These are phyloP conservation scores for Emmonsiellopsis sp. DNA, from an alignment of 2,329 filamentous ascomycete genomes.

Conservation along the genomic window DNA sequence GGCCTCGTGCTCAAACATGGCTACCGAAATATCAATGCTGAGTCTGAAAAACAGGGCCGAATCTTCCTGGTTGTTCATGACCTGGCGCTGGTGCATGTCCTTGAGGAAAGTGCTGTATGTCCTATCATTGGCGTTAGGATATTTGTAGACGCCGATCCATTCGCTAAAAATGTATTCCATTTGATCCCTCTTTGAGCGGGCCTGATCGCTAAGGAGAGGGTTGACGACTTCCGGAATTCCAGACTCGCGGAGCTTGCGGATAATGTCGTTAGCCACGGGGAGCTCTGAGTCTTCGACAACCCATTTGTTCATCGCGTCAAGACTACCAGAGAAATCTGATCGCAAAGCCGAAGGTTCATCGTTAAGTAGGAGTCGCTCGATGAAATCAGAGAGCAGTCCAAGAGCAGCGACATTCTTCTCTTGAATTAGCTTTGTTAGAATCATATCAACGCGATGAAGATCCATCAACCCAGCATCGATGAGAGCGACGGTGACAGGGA, in stretches of 20 bases:
- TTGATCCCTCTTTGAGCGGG: constrained; percentile 61
- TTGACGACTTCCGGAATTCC: constrained; percentile 48
- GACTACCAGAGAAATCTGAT: constrained; percentile 74
- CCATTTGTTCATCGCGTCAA: constrained; percentile 76
- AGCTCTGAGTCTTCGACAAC: constrained; percentile 63
- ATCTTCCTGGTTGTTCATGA: constrained; percentile 67
- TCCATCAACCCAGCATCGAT: constrained; percentile 53
- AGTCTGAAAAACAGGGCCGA: constrained; percentile 70
- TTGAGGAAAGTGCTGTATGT: constrained; percentile 67
- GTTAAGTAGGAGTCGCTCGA: constrained; percentile 70
- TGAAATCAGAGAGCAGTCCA: constrained; percentile 68
- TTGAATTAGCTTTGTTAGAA: constrained; percentile 63
- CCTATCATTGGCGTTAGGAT: constrained; percentile 65
- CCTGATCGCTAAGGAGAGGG: constrained; percentile 47
- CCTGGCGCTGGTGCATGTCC: constrained; percentile 66
- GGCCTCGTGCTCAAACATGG: constrained; percentile 64
- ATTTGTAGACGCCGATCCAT: constrained; percentile 77
- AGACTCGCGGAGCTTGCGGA: constrained; percentile 52
- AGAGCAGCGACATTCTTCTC: constrained; percentile 63
- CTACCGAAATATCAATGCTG: constrained; percentile 70
- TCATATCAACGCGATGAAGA: constrained; percentile 57
- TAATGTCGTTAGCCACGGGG: constrained; percentile 59
- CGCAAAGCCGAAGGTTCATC: constrained; percentile 70
- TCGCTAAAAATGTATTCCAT: constrained; percentile 94
- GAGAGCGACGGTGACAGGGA: constrained; percentile 51